Conservation (phyloP, 495 filamentous ascomycete genomes). For the Penicillium cosmopolitanum region DNA sequence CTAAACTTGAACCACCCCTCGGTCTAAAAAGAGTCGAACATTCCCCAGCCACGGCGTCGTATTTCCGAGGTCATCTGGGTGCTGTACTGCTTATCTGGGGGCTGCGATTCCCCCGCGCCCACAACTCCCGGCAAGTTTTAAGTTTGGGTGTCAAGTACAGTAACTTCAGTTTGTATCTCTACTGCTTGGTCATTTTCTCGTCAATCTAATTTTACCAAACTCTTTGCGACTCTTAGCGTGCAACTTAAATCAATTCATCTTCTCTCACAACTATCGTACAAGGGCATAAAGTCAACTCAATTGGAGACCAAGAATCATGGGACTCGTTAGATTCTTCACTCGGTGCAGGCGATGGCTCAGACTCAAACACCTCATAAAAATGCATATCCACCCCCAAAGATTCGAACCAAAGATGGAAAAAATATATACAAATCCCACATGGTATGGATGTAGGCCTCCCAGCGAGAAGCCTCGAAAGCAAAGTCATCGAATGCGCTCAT, state of each 20-base stretch:
- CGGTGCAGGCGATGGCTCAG: slow-evolving; percentile 4
- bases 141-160: too few species aligned
- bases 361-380: not conserved
- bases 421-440: slow-evolving; percentile 31
- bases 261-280: slow-evolving; percentile 6
- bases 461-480: slow-evolving; percentile 16
- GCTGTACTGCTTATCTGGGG: slow-evolving; percentile 25
- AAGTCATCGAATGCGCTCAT: not conserved
- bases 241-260: not conserved
- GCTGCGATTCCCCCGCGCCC: slow-evolving; percentile 25
- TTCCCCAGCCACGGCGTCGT: too few species aligned
- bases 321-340: slow-evolving; percentile 1
- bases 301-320: not conserved
- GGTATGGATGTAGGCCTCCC: slow-evolving; percentile 21
- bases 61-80: slow-evolving; percentile 26
- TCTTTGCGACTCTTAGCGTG: not conserved
- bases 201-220: not conserved
- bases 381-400: not conserved
- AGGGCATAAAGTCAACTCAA: slow-evolving; percentile 1
- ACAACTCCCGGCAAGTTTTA: not conserved
- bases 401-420: slow-evolving; percentile 8
- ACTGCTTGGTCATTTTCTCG: not conserved
- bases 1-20: too few species aligned
- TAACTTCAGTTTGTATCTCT: not conserved
- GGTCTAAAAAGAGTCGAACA: too few species aligned